Percentiles rank a stretch among this genome's conserved stretches.
These are phyloP conservation scores for Maudiozyma humilis DNA, from an alignment of 1,139 yeast species.

Conservation along the genomic window DNA sequence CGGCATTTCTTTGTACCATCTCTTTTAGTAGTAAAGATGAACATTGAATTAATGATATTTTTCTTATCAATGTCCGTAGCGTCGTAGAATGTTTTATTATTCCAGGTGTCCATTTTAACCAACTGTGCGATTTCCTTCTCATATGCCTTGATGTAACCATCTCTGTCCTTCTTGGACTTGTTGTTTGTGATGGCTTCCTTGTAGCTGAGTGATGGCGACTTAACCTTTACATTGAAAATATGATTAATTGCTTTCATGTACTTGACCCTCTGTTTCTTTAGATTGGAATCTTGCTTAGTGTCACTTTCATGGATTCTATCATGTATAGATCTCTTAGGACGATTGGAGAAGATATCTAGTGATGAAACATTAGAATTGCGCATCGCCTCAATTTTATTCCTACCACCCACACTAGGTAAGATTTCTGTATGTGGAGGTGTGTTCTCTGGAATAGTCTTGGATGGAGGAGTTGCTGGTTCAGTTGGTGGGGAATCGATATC, in stretches of 20 bases:
- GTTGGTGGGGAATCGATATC: not conserved
- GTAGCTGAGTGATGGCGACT: constrained; percentile 3
- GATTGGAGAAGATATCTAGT: not conserved
- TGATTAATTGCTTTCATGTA: not conserved
- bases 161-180: constrained; percentile 1
- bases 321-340: not conserved
- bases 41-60: constrained; percentile 7
- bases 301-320: not conserved
- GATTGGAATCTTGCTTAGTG: not conserved
- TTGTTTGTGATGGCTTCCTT: constrained; percentile 6
- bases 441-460: too few relatives aligned
- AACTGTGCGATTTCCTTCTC: constrained; percentile 9
- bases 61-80: not conserved
- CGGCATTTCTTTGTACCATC: constrained; percentile 11
- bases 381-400: not conserved
- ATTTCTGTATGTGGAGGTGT: too few relatives aligned
- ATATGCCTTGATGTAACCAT: constrained; percentile 4
- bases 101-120: constrained; percentile 12
- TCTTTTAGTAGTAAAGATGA: constrained; percentile 12
- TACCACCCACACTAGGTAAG: constrained; percentile 4
- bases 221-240: not conserved
- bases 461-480: too few relatives aligned
- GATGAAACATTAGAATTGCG: not conserved
- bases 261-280: not conserved
- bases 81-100: constrained; percentile 1